Evolutionary conservation across 129 eudicot species (phyloP).

Genomic region (Calendula officinalis): DNA sequence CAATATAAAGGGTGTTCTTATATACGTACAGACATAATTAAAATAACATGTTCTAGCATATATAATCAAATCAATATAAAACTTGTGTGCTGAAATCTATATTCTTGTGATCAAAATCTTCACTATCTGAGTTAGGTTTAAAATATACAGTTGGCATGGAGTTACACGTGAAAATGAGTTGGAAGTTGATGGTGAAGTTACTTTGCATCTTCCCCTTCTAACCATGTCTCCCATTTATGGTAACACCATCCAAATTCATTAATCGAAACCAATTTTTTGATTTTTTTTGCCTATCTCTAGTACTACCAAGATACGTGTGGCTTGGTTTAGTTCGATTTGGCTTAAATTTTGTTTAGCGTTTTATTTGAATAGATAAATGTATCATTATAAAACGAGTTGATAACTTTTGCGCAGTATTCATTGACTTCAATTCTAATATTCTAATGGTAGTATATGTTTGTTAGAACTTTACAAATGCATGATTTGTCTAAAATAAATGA

Average conservation of each 20-base stretch:
- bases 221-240: conserved; percentile 19
- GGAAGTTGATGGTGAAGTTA: conserved; percentile 27
- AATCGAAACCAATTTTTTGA: not conserved
- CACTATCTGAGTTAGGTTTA: not conserved
- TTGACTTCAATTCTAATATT: not conserved
- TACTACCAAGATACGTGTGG: not conserved
- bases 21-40: conserved; percentile 10
- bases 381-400: not conserved
- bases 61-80: not conserved
- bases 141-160: conserved; percentile 25
- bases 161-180: conserved; percentile 41
- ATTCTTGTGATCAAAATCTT: conserved; percentile 7
- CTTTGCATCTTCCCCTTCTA: conserved; percentile 23
- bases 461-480: too few species aligned
- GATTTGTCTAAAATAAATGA: too few species aligned
- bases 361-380: not conserved
- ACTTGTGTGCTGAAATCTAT: not conserved
- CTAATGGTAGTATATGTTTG: too few species aligned
- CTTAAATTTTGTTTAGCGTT: conserved; percentile 8
- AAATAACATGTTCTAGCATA: not conserved
- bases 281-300: conserved; percentile 6
- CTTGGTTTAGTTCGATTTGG: conserved; percentile 6
- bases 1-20: not conserved
- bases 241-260: conserved; percentile 23
- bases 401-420: not conserved